Base-by-base conservation (phyloP, 2,329 filamentous ascomycete genomes). In the Curvularia sp. region DNA sequence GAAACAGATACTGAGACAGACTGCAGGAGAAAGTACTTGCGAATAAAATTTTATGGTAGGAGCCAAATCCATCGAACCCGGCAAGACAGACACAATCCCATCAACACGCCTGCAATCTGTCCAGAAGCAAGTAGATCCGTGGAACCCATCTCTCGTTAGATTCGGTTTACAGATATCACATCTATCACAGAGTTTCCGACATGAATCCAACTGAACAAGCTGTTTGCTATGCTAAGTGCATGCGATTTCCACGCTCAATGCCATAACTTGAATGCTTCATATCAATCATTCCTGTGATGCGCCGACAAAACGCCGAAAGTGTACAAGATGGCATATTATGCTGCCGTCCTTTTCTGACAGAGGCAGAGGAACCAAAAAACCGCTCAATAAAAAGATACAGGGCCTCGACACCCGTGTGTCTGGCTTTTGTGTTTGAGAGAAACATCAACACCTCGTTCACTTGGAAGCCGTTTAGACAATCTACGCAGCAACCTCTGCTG, bases 211-310 rank as follows among this genome's bases (percentile, higher is more conserved):
- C 49, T 39, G 55, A 51, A 61, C 42, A 51, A 39, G 48, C 47
- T 60, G 49, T 60, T 60, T 58, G 46, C 52, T 63, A 61, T 61
- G 58, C 59, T 63, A 68, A 53, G 56, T 69, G 66, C 60, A 64
- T 61, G 62, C 63, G 38, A 57, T 57, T 55, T 62, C 53, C 48
- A 56, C 49, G 58, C 59, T 63, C 57, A 64, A 65, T 64, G 57
- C 59, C 60, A 28, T 24, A 28, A 39, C 43, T 48, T 60, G 57
- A 61, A 64, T 65, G 59, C 63, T 60, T 55, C 57, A 58, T 49
- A 53, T 57, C 55, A 65, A 55, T 53, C 49, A 46, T 60, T 55
- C 58, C 58, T 47, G 49, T 55, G 60, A 64, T 66, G 60, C 65
- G 64, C 64, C 66, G 49, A 56, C 57, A 42, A 28, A 59, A 57